Percentiles rank a stretch among this genome's conserved stretches.
phyloP scores from a whole-genome alignment of 352 stramenopile genomes.

The Phytopythium aichiense region DNA sequence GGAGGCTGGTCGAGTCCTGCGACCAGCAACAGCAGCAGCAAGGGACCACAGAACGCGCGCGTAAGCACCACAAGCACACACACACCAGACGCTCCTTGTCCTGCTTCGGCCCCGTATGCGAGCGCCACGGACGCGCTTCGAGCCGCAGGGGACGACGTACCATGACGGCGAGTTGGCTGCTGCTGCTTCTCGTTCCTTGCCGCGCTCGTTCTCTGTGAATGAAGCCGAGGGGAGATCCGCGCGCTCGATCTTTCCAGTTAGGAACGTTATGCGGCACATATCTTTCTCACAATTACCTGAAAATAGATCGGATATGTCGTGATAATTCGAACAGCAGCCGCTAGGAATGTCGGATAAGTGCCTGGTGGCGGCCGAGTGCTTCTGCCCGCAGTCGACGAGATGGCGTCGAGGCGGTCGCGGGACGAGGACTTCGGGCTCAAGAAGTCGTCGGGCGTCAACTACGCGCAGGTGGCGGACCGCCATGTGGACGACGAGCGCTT shows the following conservation, averaged over 20 bases:
- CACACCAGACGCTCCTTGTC: not conserved
- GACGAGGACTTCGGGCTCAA: constrained; percentile 68
- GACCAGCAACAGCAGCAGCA: not conserved
- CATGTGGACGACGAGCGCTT: constrained; percentile 85
- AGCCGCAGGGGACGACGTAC: constrained; percentile 7
- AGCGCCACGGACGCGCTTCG: too few species aligned
- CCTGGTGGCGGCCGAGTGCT: too few species aligned
- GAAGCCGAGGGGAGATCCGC: constrained; percentile 10
- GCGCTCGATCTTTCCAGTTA: not conserved
- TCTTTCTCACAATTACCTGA: not conserved
- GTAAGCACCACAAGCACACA: not conserved
- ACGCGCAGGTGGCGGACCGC: constrained; percentile 72
- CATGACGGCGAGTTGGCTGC: constrained; percentile 9
- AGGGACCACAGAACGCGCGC: not conserved
- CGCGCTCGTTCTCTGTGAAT: constrained; percentile 11
- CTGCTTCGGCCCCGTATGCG: too few species aligned
- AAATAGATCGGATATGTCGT: not conserved
- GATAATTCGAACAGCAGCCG: too few species aligned
- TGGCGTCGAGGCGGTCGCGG: constrained; percentile 7
- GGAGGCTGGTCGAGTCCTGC: constrained; percentile 67
- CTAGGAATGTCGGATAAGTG: too few species aligned
- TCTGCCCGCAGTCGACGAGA: not conserved
- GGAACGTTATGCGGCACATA: not conserved
- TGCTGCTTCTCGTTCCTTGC: too few species aligned
- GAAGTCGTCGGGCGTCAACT: constrained; percentile 79